These are phyloP conservation scores for Colletotrichum abscissum DNA, from an alignment of 2,329 filamentous ascomycete species.

Conservation along the genomic window DNA sequence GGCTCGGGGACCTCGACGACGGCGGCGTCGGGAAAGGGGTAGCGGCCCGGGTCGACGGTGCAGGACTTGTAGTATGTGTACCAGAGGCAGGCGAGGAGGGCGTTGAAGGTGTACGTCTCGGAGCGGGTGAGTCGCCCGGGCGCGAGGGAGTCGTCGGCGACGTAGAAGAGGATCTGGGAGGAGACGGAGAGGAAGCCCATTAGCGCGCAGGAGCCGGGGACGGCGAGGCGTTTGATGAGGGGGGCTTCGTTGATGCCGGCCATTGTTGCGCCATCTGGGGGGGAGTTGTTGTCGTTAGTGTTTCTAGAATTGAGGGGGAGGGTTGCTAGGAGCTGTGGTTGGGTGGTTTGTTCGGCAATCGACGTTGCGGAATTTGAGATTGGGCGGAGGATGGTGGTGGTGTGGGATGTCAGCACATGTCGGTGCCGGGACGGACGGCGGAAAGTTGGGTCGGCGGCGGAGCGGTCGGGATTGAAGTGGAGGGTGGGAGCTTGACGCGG, in stretches of 20 bases:
- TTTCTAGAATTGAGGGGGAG: background rate
- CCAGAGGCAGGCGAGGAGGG: constrained; percentile 71
- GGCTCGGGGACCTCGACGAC: constrained; percentile 46
- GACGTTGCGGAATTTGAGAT: background rate
- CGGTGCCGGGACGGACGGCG: constrained; percentile 10
- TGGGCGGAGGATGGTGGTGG: background rate
- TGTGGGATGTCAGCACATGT: constrained; percentile 15
- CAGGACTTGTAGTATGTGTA: constrained; percentile 75
- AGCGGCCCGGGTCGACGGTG: constrained; percentile 68
- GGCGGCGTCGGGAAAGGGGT: constrained; percentile 53
- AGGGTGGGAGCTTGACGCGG: constrained; percentile 34
- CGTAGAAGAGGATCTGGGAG: constrained; percentile 77
- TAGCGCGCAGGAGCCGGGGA: constrained; percentile 75
- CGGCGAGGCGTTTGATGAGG: constrained; percentile 66
- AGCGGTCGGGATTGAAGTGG: background rate
- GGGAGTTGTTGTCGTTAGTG: background rate
- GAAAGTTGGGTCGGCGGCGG: background rate
- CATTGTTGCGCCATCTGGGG: constrained; percentile 45
- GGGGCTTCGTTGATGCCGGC: constrained; percentile 53
- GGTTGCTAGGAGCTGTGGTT: background rate
- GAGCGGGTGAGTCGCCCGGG: constrained; percentile 68
- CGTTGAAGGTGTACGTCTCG: constrained; percentile 75
- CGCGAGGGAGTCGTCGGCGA: constrained; percentile 63
- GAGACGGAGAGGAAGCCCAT: constrained; percentile 78
- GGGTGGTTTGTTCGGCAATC: background rate